phyloP scores from a whole-genome alignment of 805 yeast species.

The Kregervanrija fluxuum region DNA sequence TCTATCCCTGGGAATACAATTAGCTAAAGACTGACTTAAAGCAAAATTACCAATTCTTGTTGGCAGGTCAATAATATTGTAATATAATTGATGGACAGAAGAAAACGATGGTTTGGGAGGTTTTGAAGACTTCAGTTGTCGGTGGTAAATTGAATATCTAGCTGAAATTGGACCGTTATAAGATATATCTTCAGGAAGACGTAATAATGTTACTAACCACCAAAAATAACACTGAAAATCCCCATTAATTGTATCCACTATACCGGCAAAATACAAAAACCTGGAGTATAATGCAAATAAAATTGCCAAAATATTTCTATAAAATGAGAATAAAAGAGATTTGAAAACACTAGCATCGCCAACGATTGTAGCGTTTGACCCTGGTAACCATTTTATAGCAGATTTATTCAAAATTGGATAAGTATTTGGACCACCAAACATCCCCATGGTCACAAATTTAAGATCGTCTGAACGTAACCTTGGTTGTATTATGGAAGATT shows the following conservation, averaged over 20 bases:
- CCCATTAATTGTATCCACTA: background rate
- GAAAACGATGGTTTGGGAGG: background rate
- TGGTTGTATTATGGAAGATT: constrained; percentile 25
- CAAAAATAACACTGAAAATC: constrained; percentile 10
- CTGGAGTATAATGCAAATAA: constrained; percentile 5
- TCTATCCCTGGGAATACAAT: constrained; percentile 17
- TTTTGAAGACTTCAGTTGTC: background rate
- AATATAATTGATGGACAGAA: background rate
- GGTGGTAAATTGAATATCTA: background rate
- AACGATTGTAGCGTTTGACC: constrained; percentile 14
- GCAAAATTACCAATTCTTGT: constrained; percentile 11
- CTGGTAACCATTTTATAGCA: constrained; percentile 11
- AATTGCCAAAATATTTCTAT: constrained; percentile 11
- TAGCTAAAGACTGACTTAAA: constrained; percentile 13
- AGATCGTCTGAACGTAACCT: constrained; percentile 16
- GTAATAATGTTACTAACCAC: constrained; percentile 11
- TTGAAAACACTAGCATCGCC: constrained; percentile 9
- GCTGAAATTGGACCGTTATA: constrained; percentile 1
- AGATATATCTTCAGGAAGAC: constrained; percentile 6
- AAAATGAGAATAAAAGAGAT: constrained; percentile 9
- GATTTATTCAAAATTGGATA: constrained; percentile 1
- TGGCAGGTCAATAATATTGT: constrained; percentile 8
- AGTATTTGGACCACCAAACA: constrained; percentile 15
- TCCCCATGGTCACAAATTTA: constrained; percentile 14
- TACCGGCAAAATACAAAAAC: background rate